Evolutionary conservation across 2,329 filamentous ascomycete species (phyloP), one percentile per base, ranked within the genome.

Genomic region (Hypoxylon rubiginosum): DNA sequence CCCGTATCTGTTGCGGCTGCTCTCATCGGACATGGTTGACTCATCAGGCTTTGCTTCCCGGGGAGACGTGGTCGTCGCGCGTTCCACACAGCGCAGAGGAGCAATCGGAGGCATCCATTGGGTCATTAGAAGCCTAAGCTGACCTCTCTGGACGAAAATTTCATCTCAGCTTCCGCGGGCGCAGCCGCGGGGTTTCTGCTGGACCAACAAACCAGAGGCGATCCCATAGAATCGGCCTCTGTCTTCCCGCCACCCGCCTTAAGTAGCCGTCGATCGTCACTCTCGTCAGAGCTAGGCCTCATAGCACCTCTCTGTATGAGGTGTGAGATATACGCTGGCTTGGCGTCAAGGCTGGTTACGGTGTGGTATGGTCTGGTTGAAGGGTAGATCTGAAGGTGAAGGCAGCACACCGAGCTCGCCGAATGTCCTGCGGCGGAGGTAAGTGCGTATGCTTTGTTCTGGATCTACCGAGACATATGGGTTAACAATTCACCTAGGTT

Each of bases 291-390:
- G 32, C 5, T 45, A 19, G 24, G 24, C 6, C 32, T 32, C 17
- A 48, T 36, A 28, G 48, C 15, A 41, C 36, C 10, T 26, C 41
- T 55, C 21, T 43, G n/a, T 2, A n/a, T 46, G 45, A 36, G 11
- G 13, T 2, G 19, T 46, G 45, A 36, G 11, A 58, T 46, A 21
- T 10, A 24, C 48, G 11, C 17, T 24, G 19, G 19, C 6, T 57
- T 45, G 30, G 53, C 34, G 36, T 52, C 45, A 61, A 64, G 58
- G 30, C 45, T 28, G 26, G 52, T 61, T 62, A 60, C 49, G 56
- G 58, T 39, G 50, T 26, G 41, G 13, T 21, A 30, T 15, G 45
- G 34, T 21, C 26, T 45, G 41, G 48, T 54, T 60, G 21, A 21
- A 46, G 46, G 39, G 36, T 5, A 32, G 10, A 2, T 15, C 32